Conservation (phyloP, 2,329 filamentous ascomycete species). For the Rhytidhysteron rufulum region DNA sequence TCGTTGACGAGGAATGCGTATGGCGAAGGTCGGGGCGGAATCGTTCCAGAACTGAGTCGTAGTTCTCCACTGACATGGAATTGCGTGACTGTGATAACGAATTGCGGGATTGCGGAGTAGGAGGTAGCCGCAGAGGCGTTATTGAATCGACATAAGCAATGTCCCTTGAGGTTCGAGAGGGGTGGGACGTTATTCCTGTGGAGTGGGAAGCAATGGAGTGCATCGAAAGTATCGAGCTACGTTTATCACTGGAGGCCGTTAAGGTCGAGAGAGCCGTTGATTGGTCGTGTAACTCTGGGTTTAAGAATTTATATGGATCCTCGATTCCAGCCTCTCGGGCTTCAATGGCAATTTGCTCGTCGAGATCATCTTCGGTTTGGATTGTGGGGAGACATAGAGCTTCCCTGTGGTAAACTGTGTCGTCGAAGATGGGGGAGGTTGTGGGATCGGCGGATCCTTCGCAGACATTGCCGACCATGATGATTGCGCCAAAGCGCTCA, state of each 20-base stretch:
- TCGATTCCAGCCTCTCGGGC: conserved; percentile 29
- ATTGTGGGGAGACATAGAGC: conserved; percentile 21
- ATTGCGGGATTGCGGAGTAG: conserved; percentile 13
- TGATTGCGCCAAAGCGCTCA: no score
- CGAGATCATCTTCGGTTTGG: conserved; percentile 29
- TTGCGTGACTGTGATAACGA: conserved; percentile 12
- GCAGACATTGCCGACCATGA: no score
- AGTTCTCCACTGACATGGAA: conserved; percentile 15
- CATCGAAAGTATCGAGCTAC: conserved; percentile 31
- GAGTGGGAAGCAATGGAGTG: conserved; percentile 34
- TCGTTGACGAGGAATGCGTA: conserved; percentile 19
- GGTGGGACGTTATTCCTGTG: conserved; percentile 29
- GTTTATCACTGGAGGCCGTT: conserved; percentile 25
- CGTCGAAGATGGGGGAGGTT: conserved; percentile 32
- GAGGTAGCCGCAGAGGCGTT: no score
- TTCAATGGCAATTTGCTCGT: conserved; percentile 22
- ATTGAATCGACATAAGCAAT: conserved; percentile 17
- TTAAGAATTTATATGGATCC: conserved; percentile 29
- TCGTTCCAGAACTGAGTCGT: conserved; percentile 14
- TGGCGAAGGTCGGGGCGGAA: conserved; percentile 14
- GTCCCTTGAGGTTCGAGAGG: conserved; percentile 31
- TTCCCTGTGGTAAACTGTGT: conserved; percentile 27
- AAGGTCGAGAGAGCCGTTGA: conserved; percentile 27
- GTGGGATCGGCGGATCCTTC: conserved; percentile 19
- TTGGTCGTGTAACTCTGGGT: conserved; percentile 16